These are phyloP conservation scores for Dactylella cylindrospora DNA, from an alignment of 2,329 filamentous ascomycete genomes.

Conservation along the genomic window DNA sequence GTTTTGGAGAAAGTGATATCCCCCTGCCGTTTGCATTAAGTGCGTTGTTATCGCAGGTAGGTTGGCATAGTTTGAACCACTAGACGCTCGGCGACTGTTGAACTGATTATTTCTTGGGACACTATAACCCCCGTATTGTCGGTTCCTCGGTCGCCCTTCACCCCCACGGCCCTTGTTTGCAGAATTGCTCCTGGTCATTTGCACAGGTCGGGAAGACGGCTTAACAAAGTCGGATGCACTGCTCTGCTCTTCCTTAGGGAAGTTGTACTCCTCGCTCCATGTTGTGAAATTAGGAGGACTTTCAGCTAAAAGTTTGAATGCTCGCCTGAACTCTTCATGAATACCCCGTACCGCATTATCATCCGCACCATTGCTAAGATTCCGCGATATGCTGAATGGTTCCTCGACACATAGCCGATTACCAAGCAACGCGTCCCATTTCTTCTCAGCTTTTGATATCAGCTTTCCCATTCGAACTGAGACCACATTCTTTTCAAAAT, in stretches of 20 bases:
- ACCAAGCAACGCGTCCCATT: constrained; percentile 77
- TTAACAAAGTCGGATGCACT: constrained; percentile 43
- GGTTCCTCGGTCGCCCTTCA: constrained; percentile 38
- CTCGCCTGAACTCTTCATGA: constrained; percentile 82
- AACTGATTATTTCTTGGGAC: constrained; percentile 19
- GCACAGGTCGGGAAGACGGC: constrained; percentile 46
- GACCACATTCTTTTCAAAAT: constrained; percentile 80
- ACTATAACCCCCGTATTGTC: constrained; percentile 23
- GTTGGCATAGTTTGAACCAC: constrained; percentile 21
- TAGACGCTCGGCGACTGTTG: constrained; percentile 34
- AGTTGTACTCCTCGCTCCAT: constrained; percentile 84
- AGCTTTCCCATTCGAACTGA: constrained; percentile 81
- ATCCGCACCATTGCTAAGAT: constrained; percentile 93
- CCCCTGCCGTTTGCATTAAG: constrained; percentile 18
- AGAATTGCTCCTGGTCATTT: constrained; percentile 46
- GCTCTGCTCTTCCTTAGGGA: constrained; percentile 72
- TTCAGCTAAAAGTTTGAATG: constrained; percentile 77
- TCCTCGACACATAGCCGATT: constrained; percentile 93
- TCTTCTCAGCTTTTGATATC: constrained; percentile 79
- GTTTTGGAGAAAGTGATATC: constrained; percentile 28
- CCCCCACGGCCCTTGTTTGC: constrained; percentile 45
- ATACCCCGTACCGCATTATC: constrained; percentile 91
- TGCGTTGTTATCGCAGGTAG: constrained; percentile 25
- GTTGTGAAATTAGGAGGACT: constrained; percentile 69
- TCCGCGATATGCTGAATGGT: constrained; percentile 85